Conservation (phyloP, 116 monocot species). For the Cymodocea nodosa region DNA sequence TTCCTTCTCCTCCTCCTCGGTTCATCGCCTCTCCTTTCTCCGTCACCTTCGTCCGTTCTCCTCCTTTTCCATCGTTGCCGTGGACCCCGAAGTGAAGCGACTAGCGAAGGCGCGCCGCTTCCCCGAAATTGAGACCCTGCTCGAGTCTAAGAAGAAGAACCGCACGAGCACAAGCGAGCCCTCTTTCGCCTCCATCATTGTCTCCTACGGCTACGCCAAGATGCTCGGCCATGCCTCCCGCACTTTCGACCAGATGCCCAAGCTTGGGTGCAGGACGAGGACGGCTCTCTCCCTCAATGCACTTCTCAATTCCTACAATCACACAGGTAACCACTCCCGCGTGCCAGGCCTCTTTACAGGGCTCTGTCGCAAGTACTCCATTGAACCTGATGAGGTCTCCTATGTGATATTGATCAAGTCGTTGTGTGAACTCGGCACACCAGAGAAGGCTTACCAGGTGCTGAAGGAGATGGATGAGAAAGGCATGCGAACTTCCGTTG, state of each 20-base stretch:
- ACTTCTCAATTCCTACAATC: conserved; percentile 15
- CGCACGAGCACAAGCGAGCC: conserved; percentile 4
- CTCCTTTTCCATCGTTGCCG: conserved; percentile 14
- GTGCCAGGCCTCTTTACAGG: conserved; percentile 34
- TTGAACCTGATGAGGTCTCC: conserved; percentile 35
- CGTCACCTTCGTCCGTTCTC: not conserved
- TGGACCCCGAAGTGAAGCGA: conserved; percentile 31
- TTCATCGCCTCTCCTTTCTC: conserved; percentile 1
- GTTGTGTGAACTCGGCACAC: conserved; percentile 17
- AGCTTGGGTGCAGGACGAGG: not conserved
- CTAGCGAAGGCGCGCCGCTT: conserved; percentile 30
- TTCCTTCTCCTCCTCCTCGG: not conserved
- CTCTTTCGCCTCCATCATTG: conserved; percentile 9
- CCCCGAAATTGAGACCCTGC: conserved; percentile 23
- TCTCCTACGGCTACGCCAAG: conserved; percentile 11
- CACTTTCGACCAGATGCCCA: conserved; percentile 10
- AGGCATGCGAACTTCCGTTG: conserved; percentile 14
- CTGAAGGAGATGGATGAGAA: conserved; percentile 34
- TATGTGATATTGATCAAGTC: conserved; percentile 44
- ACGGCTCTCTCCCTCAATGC: conserved; percentile 19
- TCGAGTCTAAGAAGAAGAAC: conserved; percentile 20
- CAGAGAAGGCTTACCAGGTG: conserved; percentile 15
- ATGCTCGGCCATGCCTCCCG: conserved; percentile 14
- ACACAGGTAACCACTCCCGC: conserved; percentile 8
- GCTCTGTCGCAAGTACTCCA: conserved; percentile 23